phyloP scores from a whole-genome alignment of 805 yeast species.

The Metschnikowia matae region DNA sequence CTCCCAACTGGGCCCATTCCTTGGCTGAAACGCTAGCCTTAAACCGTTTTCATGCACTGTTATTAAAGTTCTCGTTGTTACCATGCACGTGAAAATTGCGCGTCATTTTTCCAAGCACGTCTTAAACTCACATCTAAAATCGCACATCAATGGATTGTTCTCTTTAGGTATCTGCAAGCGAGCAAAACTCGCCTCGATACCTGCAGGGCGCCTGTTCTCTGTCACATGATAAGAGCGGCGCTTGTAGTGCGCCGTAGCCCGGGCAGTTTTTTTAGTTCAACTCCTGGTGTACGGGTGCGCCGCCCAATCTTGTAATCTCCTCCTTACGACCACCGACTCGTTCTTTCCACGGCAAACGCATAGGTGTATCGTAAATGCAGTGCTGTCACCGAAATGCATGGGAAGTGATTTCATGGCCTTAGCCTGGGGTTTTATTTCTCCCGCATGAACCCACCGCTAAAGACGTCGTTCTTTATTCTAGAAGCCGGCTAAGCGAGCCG shows the following conservation, averaged over 20 bases:
- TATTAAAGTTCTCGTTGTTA: background rate
- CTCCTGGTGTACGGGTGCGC: background rate
- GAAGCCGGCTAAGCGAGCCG: background rate
- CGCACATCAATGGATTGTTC: background rate
- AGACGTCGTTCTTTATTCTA: background rate
- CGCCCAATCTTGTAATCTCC: background rate
- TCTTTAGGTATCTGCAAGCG: background rate
- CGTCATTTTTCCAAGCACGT: background rate
- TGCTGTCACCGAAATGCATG: background rate
- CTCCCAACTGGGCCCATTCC: background rate
- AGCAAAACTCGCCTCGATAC: background rate
- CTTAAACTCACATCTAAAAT: background rate
- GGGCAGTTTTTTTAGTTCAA: background rate
- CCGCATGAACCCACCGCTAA: background rate
- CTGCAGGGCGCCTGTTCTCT: background rate
- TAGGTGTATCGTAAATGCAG: background rate
- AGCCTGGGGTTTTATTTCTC: background rate
- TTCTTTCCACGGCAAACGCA: background rate
- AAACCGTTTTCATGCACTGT: background rate
- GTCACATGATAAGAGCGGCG: slow-evolving; percentile 1
- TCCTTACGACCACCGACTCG: background rate
- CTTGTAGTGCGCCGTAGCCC: background rate
- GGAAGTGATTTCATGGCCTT: background rate
- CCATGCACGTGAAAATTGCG: background rate
- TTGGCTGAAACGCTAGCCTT: too few species aligned